phyloP scores from a whole-genome alignment of 208 protist species.

The Vickermania spadyakhi region DNA sequence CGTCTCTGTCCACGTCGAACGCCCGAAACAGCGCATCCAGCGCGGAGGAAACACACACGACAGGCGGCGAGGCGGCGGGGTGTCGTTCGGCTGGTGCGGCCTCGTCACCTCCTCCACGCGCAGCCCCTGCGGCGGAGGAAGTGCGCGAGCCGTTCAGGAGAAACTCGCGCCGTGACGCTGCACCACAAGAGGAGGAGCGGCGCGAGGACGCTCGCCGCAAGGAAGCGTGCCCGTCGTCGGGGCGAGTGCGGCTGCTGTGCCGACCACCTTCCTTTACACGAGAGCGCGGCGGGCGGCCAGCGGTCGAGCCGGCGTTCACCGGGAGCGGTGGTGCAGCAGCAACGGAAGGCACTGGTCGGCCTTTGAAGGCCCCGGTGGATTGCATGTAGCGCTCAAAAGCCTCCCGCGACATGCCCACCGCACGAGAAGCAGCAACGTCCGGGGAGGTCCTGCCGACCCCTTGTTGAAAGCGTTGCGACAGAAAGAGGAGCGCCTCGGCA shows the following conservation, averaged over 20 bases:
- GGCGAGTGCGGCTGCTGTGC: neutral
- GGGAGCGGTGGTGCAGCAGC: neutral
- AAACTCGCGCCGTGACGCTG: neutral
- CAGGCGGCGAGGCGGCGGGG: neutral
- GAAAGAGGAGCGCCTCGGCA: conserved; percentile 74
- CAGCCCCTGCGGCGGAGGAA: neutral
- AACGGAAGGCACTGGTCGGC: neutral
- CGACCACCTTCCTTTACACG: neutral
- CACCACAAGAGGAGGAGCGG: neutral
- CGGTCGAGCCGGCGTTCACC: neutral
- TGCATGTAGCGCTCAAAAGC: conserved; percentile 84
- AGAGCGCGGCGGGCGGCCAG: neutral
- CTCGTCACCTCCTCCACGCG: neutral
- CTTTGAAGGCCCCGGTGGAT: conserved; percentile 70
- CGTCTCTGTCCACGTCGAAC: conserved; percentile 79
- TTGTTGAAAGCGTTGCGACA: conserved; percentile 49
- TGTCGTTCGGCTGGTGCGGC: neutral
- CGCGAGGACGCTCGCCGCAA: neutral
- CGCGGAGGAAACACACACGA: neutral
- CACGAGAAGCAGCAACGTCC: conserved; percentile 45
- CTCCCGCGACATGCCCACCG: conserved; percentile 61
- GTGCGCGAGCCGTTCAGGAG: neutral
- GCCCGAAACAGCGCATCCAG: conserved; percentile 68
- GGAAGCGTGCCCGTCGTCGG: too few species aligned
- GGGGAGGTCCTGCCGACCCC: neutral